These are phyloP conservation scores for Ogataea haglerorum DNA, from an alignment of 805 yeast genomes.

Conservation along the genomic window DNA sequence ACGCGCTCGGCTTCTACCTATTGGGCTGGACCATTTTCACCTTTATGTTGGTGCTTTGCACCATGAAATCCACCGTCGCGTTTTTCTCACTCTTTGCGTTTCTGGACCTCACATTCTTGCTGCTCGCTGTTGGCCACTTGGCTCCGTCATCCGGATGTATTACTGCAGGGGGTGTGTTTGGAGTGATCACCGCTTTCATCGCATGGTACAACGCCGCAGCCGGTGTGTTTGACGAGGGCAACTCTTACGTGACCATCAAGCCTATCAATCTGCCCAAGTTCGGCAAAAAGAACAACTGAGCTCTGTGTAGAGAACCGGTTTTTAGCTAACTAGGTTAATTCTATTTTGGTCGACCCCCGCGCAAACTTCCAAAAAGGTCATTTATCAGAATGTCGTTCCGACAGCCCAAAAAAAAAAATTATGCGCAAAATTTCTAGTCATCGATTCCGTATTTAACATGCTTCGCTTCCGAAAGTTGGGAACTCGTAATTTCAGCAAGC, in stretches of 20 bases:
- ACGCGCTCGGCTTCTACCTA: constrained; percentile 56
- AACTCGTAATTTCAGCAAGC: constrained; percentile 1
- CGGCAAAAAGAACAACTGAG: constrained; percentile 19
- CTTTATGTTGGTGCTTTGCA: constrained; percentile 51
- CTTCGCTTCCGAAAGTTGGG: not conserved
- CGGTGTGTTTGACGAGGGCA: constrained; percentile 62
- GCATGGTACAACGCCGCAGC: constrained; percentile 74
- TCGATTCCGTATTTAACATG: constrained; percentile 1
- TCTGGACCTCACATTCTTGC: constrained; percentile 51
- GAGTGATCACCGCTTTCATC: constrained; percentile 55
- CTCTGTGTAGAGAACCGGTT: not conserved
- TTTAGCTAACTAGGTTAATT: not conserved
- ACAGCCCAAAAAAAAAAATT: not conserved
- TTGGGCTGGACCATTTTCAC: constrained; percentile 66
- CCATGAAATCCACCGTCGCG: constrained; percentile 53
- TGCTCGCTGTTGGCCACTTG: constrained; percentile 49
- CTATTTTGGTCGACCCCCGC: constrained; percentile 4
- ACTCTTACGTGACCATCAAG: constrained; percentile 49
- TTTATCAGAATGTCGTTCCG: not conserved
- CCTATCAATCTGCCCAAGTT: constrained; percentile 31
- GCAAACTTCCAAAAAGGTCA: constrained; percentile 6
- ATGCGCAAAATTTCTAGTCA: not conserved
- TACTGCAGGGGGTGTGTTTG: constrained; percentile 63
- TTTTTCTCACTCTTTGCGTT: constrained; percentile 52
- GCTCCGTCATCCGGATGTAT: constrained; percentile 39